Conservation (phyloP, 2,329 filamentous ascomycete genomes). For the Furcasterigmium furcatum region DNA sequence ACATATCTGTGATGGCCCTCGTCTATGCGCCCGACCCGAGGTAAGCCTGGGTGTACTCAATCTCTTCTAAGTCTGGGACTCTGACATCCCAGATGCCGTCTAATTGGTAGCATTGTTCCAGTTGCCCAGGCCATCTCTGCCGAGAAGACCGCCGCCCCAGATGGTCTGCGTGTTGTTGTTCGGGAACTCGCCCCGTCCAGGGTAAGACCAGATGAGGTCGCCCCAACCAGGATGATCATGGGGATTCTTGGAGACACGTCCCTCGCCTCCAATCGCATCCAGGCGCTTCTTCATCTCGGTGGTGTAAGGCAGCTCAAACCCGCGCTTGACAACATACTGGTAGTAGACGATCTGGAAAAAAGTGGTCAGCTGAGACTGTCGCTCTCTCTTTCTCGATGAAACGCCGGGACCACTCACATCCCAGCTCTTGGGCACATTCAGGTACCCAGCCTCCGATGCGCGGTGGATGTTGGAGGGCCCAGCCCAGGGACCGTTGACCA, state of each 20-base stretch:
- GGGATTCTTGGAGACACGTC: conserved; percentile 11
- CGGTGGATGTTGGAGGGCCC: conserved; percentile 19
- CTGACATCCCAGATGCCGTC: too few relatives aligned
- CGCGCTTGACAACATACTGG: conserved; percentile 23
- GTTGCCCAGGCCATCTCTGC: conserved; percentile 12
- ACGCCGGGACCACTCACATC: not conserved
- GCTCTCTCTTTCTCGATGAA: too few relatives aligned
- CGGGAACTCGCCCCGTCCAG: conserved; percentile 10
- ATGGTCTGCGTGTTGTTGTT: conserved; percentile 16
- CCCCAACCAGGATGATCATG: conserved; percentile 19
- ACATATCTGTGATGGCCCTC: too few relatives aligned
- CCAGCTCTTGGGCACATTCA: conserved; percentile 5
- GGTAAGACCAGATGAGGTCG: conserved; percentile 22
- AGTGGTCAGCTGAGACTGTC: too few relatives aligned
- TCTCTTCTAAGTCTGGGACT: too few relatives aligned
- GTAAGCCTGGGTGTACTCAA: too few relatives aligned
- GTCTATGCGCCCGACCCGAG: too few relatives aligned
- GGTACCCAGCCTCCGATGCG: conserved; percentile 1
- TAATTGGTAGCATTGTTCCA: not conserved
- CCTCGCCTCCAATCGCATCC: conserved; percentile 4
- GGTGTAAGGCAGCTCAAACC: conserved; percentile 11
- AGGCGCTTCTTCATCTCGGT: conserved; percentile 10
- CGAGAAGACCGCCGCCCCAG: conserved; percentile 16
- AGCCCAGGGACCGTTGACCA: conserved; percentile 33
- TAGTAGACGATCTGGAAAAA: conserved; percentile 22